Conservation (phyloP, 306 rosid species). For the Inga leiocalycina region DNA sequence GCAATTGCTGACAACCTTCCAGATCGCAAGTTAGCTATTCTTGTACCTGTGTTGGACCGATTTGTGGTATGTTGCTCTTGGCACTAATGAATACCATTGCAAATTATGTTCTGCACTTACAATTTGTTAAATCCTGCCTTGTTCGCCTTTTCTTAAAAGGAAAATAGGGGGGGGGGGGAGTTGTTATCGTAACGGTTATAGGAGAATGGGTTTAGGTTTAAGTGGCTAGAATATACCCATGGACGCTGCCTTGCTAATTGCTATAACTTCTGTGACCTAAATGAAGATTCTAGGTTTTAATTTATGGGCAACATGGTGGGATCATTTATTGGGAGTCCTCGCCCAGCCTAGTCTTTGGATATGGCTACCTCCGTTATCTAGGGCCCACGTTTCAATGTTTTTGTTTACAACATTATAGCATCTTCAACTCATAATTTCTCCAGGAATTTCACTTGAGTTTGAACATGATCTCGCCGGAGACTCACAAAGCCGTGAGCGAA, state of each 20-base stretch:
- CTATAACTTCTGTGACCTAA: neutral
- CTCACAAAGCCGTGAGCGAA: slow-evolving; percentile 89
- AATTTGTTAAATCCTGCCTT: neutral
- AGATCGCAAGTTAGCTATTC: slow-evolving; percentile 62
- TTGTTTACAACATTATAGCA: neutral
- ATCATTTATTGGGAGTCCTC: neutral
- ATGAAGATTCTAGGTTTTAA: slow-evolving; percentile 1
- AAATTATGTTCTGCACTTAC: slow-evolving; percentile 25
- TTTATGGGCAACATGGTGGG: neutral
- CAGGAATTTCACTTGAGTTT: slow-evolving; percentile 95
- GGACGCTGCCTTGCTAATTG: neutral
- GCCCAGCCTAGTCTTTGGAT: slow-evolving; percentile 12
- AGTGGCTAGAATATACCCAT: neutral
- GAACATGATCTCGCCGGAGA: slow-evolving; percentile 96
- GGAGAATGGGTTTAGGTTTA: slow-evolving; percentile 11
- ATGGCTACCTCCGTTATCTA: slow-evolving; percentile 10
- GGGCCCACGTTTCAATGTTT: neutral
- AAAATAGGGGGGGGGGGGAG: neutral
- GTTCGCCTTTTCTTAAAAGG: neutral
- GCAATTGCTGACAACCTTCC: slow-evolving; percentile 57
- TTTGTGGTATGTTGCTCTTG: slow-evolving; percentile 73
- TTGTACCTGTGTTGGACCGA: slow-evolving; percentile 96
- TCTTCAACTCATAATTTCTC: slow-evolving; percentile 10
- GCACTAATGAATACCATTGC: neutral
- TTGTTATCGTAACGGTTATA: neutral